Percentiles rank a stretch among this genome's conserved stretches.
Evolutionary conservation across 345 rosid genomes (phyloP).

Genomic region (Eucalyptus coolabah): DNA sequence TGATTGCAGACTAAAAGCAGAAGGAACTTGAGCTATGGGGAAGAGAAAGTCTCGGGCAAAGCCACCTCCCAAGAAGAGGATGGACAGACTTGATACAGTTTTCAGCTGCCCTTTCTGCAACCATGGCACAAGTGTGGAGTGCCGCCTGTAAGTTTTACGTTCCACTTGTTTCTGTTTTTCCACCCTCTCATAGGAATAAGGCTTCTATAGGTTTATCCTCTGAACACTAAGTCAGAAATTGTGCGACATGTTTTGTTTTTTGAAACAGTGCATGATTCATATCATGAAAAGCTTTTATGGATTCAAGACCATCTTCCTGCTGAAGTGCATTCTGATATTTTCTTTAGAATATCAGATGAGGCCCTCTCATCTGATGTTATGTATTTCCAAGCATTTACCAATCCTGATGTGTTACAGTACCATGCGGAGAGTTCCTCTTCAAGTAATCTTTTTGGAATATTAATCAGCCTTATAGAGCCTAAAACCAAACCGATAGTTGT

Average conservation of each 20-base stretch:
- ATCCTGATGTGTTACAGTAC: background rate
- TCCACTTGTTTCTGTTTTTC: background rate
- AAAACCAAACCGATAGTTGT: background rate
- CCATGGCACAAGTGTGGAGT: constrained; percentile 89
- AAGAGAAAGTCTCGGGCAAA: background rate
- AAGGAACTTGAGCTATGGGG: constrained; percentile 41
- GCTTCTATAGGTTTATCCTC: background rate
- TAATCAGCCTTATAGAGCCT: background rate
- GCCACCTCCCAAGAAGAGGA: constrained; percentile 25
- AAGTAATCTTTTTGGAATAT: background rate
- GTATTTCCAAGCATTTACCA: background rate
- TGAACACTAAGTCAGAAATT: background rate
- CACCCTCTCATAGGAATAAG: background rate
- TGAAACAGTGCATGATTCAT: background rate
- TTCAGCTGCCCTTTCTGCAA: constrained; percentile 67
- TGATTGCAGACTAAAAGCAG: background rate
- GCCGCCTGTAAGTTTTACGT: constrained; percentile 28
- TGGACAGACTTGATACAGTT: too few relatives aligned
- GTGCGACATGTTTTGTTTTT: background rate
- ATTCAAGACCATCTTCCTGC: background rate
- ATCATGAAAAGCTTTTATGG: background rate
- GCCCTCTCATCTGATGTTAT: background rate
- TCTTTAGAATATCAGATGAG: background rate
- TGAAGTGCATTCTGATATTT: background rate
- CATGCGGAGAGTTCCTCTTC: accelerated